These are phyloP conservation scores for Kurtzmaniella fragi DNA, from an alignment of 805 yeast species.

Conservation along the genomic window DNA sequence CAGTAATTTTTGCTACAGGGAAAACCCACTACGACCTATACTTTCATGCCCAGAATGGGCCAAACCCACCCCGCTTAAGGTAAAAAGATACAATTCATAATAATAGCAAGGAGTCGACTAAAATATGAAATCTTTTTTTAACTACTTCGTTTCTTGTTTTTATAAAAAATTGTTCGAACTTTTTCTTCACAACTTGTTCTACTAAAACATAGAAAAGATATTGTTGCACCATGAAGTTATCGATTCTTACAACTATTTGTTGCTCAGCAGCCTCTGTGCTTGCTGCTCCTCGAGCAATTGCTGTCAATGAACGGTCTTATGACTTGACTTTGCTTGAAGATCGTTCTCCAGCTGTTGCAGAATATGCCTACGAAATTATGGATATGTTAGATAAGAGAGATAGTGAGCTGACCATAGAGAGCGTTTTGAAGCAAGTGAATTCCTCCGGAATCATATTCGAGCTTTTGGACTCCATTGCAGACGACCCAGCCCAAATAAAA, in stretches of 20 bases:
- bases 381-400: conserved; percentile 15
- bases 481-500: conserved; percentile 21
- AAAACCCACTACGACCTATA: no score
- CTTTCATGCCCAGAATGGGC: no score
- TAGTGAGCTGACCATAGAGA: conserved; percentile 16
- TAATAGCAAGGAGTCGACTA: no score
- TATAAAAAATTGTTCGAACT: not conserved
- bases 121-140: not conserved
- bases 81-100: no score
- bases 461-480: conserved; percentile 31
- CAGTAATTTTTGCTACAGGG: no score
- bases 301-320: conserved; percentile 14
- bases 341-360: conserved; percentile 5
- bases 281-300: conserved; percentile 17
- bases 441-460: conserved; percentile 28
- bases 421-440: conserved; percentile 21
- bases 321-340: conserved; percentile 13
- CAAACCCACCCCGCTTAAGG: no score
- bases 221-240: conserved; percentile 9
- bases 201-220: not conserved
- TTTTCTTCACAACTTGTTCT: not conserved
- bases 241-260: conserved; percentile 6
- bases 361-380: conserved; percentile 6
- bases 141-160: not conserved
- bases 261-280: conserved; percentile 7